Conservation (phyloP, 2,329 filamentous ascomycete genomes). For the Aspergillus novoparasiticus region DNA sequence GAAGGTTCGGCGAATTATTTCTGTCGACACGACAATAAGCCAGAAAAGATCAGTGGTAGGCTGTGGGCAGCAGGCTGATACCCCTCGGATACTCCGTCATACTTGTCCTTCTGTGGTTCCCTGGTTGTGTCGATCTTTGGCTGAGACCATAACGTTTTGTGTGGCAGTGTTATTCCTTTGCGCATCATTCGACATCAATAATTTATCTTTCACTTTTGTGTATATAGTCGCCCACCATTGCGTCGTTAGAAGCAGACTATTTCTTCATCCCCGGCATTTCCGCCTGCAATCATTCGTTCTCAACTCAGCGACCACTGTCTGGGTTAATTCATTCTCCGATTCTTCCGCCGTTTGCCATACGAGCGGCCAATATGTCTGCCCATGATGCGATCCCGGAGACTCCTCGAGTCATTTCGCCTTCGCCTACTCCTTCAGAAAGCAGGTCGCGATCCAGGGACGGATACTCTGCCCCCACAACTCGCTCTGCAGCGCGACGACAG, state of each 20-base stretch:
- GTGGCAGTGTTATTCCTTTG: conserved; percentile 17
- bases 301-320: conserved; percentile 24
- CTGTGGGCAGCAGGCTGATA: neutral
- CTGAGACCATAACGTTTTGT: conserved; percentile 20
- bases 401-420: conserved; percentile 87
- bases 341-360: conserved; percentile 54
- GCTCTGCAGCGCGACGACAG: conserved; percentile 66
- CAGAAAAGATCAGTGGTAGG: neutral
- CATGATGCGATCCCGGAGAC: conserved; percentile 69
- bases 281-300: conserved; percentile 23
- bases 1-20: conserved; percentile 12
- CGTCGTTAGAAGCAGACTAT: conserved; percentile 25
- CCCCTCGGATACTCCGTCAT: neutral
- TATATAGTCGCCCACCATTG: conserved; percentile 37
- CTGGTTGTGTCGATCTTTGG: conserved; percentile 8
- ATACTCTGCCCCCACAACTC: conserved; percentile 74
- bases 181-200: conserved; percentile 9
- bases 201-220: conserved; percentile 7
- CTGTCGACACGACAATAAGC: conserved; percentile 6
- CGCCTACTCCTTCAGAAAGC: conserved; percentile 66
- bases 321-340: conserved; percentile 29
- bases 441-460: conserved; percentile 54
- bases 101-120: neutral
- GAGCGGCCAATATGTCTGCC: conserved; percentile 44
- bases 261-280: conserved; percentile 25